Conservation (phyloP, 1,284 basidiomycete genomes). For the Fomitopsis palustris region DNA sequence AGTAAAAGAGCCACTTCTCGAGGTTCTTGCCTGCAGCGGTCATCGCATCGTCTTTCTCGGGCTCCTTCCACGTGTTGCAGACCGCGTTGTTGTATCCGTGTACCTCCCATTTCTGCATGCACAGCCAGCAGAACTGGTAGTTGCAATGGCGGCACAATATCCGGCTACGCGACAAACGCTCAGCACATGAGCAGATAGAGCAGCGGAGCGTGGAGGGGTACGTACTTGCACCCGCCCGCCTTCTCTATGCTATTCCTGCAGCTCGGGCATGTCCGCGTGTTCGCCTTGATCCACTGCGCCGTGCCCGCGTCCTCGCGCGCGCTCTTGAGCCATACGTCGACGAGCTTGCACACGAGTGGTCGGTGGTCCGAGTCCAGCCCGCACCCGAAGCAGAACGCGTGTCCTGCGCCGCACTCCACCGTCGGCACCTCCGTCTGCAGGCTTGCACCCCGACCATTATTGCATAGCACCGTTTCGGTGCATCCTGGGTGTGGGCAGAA, state of each 20-base stretch:
- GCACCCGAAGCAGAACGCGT: conserved; percentile 57
- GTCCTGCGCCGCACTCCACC: conserved; percentile 46
- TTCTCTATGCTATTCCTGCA: conserved; percentile 71
- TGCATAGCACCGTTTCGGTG: conserved; percentile 29
- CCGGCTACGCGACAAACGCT: conserved; percentile 18
- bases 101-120: conserved; percentile 61
- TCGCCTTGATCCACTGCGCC: conserved; percentile 66
- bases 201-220: conserved; percentile 4
- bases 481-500: conserved; percentile 52
- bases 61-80: conserved; percentile 67
- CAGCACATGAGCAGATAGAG: neutral
- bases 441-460: conserved; percentile 34
- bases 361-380: conserved; percentile 51
- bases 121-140: conserved; percentile 71
- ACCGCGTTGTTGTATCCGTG: conserved; percentile 61
- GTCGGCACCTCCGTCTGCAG: conserved; percentile 56
- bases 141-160: conserved; percentile 55
- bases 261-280: conserved; percentile 66
- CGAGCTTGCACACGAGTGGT: conserved; percentile 59
- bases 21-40: conserved; percentile 52
- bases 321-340: conserved; percentile 60
- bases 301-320: conserved; percentile 70
- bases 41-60: conserved; percentile 44
- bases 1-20: conserved; percentile 69
- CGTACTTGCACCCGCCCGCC: conserved; percentile 69